Base-by-base conservation (phyloP, 208 protist species). In the Strigomonas culicis region DNA sequence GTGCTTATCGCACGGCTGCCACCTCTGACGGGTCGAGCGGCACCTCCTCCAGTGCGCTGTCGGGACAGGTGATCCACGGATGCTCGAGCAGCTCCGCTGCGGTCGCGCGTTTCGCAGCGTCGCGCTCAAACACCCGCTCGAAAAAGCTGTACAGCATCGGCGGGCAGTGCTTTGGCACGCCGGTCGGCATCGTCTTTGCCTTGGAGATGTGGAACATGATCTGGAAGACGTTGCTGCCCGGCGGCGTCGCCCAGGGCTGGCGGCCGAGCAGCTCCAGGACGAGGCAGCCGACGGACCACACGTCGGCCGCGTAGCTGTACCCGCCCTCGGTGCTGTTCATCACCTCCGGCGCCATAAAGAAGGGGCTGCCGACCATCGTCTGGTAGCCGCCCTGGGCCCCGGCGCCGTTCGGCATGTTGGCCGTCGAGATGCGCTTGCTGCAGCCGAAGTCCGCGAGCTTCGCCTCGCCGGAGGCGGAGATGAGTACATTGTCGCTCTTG, bases 371-470 rank as follows among this genome's bases (percentile, higher is more conserved):
- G 4, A 93, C 84, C 68, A 97, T 77, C 31, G 89, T 90, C 56
- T 93, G 84, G 46, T 84, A 85, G 8, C 62, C 66, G 34, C 41
- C 53, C 22, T 39, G 7, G 61, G 36, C 10, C 46, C 49, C 36
- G 44, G 30, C 36, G 4, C 59, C 59, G 24, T 68, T 52, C 43
- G 74, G 34, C 10, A 70, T 73, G n/a, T n/a, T n/a, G 3, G 49
- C 56, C 1, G 79, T 82, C 17, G 79, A 86, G 11, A 96, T 67
- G 8, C 94, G 86, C 62, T 95, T 97, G 67, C 88, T 95, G 44
- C 90, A 95, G 6, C 94, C 94, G 82, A 98, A 98, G 66, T 98
- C 96, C 2, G 95, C 90, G 19, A 98, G 80, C 77, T 98, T 98
- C 4, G 95, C 89, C 55, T 93, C 77, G 25, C 94, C 95, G 0